Conservation (phyloP, 192 early-diverging fungal genomes). For the Coemansia furcata region DNA sequence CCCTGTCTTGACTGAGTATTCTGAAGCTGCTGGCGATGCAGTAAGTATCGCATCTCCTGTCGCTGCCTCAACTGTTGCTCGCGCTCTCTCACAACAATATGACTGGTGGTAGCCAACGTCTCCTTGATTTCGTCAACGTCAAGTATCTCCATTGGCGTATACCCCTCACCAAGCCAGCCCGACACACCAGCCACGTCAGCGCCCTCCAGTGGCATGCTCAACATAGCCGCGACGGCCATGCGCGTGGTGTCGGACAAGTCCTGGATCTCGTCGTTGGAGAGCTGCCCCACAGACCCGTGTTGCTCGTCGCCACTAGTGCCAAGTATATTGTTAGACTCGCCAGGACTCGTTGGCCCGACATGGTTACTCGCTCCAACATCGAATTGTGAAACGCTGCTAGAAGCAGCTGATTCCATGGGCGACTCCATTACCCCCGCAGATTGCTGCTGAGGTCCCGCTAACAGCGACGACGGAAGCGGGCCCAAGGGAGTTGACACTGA, state of each 20-base stretch:
- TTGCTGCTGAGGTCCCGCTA: neutral
- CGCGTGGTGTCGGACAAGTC: conserved; percentile 41
- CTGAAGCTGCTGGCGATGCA: conserved; percentile 13
- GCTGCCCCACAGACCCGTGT: neutral
- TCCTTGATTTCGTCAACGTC: conserved; percentile 39
- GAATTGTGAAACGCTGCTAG: conserved; percentile 28
- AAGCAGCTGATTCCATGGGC: conserved; percentile 15
- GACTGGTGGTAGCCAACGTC: conserved; percentile 44
- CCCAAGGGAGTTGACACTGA: neutral
- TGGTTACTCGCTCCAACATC: neutral
- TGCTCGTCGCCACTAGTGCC: neutral
- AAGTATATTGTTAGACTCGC: neutral
- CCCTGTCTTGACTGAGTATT: neutral
- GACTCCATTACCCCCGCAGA: conserved; percentile 21
- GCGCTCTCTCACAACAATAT: conserved; percentile 42
- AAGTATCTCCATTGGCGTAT: conserved; percentile 45
- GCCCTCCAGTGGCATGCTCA: conserved; percentile 46
- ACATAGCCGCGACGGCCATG: conserved; percentile 32
- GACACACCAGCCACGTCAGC: conserved; percentile 45
- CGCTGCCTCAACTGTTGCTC: conserved; percentile 41
- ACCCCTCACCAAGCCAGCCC: conserved; percentile 46
- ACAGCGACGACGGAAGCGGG: conserved; percentile 12
- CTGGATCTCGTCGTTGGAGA: conserved; percentile 38
- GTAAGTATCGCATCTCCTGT: conserved; percentile 21
- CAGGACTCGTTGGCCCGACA: neutral